Base-by-base conservation (phyloP, 169 alveolate genomes). In the Cryptosporidium parvum region DNA sequence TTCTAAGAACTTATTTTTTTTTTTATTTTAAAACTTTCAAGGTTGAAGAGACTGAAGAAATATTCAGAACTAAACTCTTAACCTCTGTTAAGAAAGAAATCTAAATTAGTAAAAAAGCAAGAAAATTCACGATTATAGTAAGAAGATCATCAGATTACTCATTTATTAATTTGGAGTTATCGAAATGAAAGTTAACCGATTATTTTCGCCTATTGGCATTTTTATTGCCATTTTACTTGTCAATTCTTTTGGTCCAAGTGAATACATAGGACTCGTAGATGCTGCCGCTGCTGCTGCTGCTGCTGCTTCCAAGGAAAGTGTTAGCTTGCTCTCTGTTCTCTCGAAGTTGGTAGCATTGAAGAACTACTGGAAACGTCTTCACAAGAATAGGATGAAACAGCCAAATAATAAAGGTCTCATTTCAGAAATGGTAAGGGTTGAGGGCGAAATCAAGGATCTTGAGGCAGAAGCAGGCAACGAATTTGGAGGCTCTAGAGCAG, bases 151-250 rank as follows among this genome's bases (percentile, higher is more conserved):
- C 18, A 56, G 14, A 21, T 21, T 8, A 56, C 37, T 26, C 35
- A 21, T 56, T 56, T 56, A 56, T 56, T 56, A 6, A n/a, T 23
- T 56, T 56, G 67, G 37, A 56, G 14, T 56, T n/a, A 56, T n/a
- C 18, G 16, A 56, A 26, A 56, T 56, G 67, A 56, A 56, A 10
- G 18, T 56, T 21, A 56, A 56, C 14, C 67, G 67, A 56, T 26
- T 56, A 56, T 56, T 56, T 56, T 56, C 67, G 67, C 67, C 67
- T 9, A 56, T 56, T 0, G 67, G 67, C 67, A 56, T 56, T 26
- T 56, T 56, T 56, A 56, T 56, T 23, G 35, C 35, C 67, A 7
- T 56, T 56, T 56, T 56, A 26, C 7, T 56, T 37, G 39, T 56
- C 67, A 56, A 56, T 56, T 23, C 67, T 56, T 21, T 56, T 37